These are phyloP conservation scores for Paramecium primaurelia DNA, from an alignment of 73 alveolate species.

Conservation along the genomic window DNA sequence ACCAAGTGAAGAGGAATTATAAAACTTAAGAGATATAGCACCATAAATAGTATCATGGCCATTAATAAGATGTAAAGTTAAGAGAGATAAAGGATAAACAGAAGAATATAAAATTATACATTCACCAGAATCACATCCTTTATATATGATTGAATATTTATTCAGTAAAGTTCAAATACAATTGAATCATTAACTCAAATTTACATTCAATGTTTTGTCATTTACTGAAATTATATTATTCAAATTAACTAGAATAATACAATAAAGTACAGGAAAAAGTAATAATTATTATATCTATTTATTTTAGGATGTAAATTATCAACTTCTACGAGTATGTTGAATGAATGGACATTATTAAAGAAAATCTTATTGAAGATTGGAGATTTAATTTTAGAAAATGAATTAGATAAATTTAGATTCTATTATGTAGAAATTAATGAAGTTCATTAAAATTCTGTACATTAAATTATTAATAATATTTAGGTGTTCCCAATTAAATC, in stretches of 20 bases:
- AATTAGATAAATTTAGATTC: not conserved
- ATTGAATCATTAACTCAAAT: not conserved
- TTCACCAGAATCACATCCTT: not conserved
- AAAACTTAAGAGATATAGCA: not conserved
- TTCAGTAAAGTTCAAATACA: not conserved
- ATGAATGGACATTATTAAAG: not conserved
- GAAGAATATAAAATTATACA: not conserved
- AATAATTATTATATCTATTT: not conserved
- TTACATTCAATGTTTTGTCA: not conserved
- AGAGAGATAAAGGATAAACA: not conserved
- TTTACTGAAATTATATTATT: not conserved
- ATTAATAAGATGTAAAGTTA: not conserved
- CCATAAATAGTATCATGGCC: slow-evolving; percentile 22
- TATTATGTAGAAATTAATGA: slow-evolving; percentile 32
- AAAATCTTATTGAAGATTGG: not conserved
- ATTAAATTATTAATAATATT: not conserved
- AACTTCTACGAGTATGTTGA: not conserved
- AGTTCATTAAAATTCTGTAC: slow-evolving; percentile 23
- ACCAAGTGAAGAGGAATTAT: slow-evolving; percentile 11
- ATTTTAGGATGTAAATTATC: slow-evolving; percentile 3
- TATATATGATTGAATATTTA: not conserved
- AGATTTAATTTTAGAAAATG: not conserved
- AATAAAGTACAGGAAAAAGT: not conserved
- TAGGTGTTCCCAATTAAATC: not conserved
- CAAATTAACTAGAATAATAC: not conserved